These are phyloP conservation scores for Chrysosporium keratinophilum DNA, from an alignment of 2,329 filamentous ascomycete species.

Conservation along the genomic window DNA sequence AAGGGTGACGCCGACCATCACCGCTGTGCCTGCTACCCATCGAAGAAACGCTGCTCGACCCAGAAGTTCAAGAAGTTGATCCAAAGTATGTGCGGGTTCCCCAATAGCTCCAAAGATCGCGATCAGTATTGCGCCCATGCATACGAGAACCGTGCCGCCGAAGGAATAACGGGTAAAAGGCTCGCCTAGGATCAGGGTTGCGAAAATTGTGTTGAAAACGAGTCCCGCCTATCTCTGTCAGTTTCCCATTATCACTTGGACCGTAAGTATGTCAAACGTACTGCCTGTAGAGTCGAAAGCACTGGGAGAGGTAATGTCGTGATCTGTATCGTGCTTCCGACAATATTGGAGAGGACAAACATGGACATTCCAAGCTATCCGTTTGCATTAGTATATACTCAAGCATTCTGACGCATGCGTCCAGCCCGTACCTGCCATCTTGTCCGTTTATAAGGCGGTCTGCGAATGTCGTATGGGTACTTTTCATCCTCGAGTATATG, in stretches of 20 bases:
- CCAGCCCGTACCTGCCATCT: conserved; percentile 63
- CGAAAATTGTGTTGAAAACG: conserved; percentile 98
- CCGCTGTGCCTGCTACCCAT: conserved; percentile 75
- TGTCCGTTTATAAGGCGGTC: conserved; percentile 79
- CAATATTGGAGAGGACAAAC: conserved; percentile 87
- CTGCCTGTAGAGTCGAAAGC: conserved; percentile 83
- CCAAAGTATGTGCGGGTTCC: conserved; percentile 78
- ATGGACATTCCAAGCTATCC: conserved; percentile 74
- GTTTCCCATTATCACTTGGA: neutral
- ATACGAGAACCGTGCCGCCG: conserved; percentile 78
- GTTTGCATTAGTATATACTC: conserved; percentile 15
- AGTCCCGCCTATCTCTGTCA: conserved; percentile 55
- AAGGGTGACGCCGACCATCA: conserved; percentile 61
- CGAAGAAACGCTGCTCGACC: conserved; percentile 64
- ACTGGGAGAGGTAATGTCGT: conserved; percentile 90
- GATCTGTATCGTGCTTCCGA: conserved; percentile 95
- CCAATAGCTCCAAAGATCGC: conserved; percentile 89
- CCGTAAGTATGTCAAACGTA: conserved; percentile 26
- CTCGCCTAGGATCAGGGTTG: conserved; percentile 81
- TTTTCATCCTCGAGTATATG: conserved; percentile 97
- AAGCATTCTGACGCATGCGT: neutral
- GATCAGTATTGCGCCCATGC: conserved; percentile 78
- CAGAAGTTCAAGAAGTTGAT: conserved; percentile 68
- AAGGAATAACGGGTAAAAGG: conserved; percentile 92
- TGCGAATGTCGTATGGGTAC: conserved; percentile 60